Evolutionary conservation across 2,329 filamentous ascomycete species (phyloP).

Genomic region (Pochonia chlamydosporia): DNA sequence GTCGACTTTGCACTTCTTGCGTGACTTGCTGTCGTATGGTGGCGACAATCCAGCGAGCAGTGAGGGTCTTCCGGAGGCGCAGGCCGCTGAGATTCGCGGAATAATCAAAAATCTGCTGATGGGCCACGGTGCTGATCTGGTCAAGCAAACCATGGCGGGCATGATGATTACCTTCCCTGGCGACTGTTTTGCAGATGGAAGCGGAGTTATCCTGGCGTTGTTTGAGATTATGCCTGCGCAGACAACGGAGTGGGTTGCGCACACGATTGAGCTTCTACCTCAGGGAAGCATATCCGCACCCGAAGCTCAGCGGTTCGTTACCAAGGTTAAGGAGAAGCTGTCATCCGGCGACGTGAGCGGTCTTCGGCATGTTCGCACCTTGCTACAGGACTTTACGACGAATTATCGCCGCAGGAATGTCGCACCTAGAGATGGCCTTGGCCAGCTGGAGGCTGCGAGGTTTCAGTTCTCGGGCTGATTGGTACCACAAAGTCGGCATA

Average conservation of each 20-base stretch:
- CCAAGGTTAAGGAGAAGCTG: conserved; percentile 74
- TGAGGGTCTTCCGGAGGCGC: conserved; percentile 47
- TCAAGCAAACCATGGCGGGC: conserved; percentile 86
- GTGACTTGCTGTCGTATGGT: conserved; percentile 86
- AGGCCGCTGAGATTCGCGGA: conserved; percentile 63
- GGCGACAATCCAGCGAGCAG: conserved; percentile 65
- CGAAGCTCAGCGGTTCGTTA: conserved; percentile 76
- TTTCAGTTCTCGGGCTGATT: conserved; percentile 66
- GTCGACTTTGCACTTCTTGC: conserved; percentile 86
- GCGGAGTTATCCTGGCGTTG: conserved; percentile 81
- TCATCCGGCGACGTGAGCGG: conserved; percentile 53
- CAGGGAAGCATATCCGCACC: conserved; percentile 70
- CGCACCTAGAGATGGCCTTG: conserved; percentile 86
- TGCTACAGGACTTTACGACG: conserved; percentile 95
- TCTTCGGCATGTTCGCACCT: conserved; percentile 70
- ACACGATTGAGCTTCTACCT: conserved; percentile 78
- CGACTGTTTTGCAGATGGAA: conserved; percentile 92
- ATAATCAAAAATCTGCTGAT: conserved; percentile 68
- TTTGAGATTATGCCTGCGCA: conserved; percentile 82
- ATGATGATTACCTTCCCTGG: conserved; percentile 99
- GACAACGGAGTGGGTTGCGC: conserved; percentile 75
- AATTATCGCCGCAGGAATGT: conserved; percentile 90
- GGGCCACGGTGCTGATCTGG: conserved; percentile 67
- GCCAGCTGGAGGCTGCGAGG: conserved; percentile 75
- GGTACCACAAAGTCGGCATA: background rate